Conservation (phyloP, 1,284 basidiomycete species). For the Boletellus deceptivus region DNA sequence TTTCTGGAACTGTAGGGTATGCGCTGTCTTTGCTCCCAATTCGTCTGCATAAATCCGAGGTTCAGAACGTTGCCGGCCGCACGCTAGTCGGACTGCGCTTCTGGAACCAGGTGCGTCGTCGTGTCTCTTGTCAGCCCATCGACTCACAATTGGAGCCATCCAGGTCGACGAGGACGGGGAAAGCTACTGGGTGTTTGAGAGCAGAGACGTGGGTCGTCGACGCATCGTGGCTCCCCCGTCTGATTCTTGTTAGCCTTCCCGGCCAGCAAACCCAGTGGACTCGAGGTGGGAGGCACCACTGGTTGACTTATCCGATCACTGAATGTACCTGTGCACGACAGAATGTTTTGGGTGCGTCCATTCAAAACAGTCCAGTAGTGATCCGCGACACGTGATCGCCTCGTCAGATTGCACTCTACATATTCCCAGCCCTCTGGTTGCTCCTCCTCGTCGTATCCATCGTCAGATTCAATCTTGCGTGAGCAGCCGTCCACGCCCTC, state of each 20-base stretch:
- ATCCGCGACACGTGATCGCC: conserved; percentile 8
- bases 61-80: conserved; percentile 86
- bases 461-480: conserved; percentile 86
- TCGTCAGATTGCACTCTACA: conserved; percentile 78
- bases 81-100: conserved; percentile 90
- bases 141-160: conserved; percentile 8
- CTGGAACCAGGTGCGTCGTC: conserved; percentile 81
- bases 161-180: conserved; percentile 93
- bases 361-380: conserved; percentile 3
- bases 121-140: neutral
- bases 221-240: neutral
- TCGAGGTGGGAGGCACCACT: conserved; percentile 60
- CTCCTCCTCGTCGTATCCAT: conserved; percentile 84
- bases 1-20: conserved; percentile 92
- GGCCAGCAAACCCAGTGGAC: conserved; percentile 87
- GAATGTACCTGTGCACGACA: conserved; percentile 32
- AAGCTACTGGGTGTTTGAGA: conserved; percentile 95
- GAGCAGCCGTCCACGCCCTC: conserved; percentile 30
- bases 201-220: conserved; percentile 70
- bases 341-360: conserved; percentile 84
- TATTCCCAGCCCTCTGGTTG: conserved; percentile 87
- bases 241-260: conserved; percentile 64
- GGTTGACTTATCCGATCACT: neutral
- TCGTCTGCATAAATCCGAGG: neutral
- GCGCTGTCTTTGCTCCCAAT: conserved; percentile 20